phyloP scores from a whole-genome alignment of 371 early-diverging fungal genomes.

The Basidiobolus meristosporus region DNA sequence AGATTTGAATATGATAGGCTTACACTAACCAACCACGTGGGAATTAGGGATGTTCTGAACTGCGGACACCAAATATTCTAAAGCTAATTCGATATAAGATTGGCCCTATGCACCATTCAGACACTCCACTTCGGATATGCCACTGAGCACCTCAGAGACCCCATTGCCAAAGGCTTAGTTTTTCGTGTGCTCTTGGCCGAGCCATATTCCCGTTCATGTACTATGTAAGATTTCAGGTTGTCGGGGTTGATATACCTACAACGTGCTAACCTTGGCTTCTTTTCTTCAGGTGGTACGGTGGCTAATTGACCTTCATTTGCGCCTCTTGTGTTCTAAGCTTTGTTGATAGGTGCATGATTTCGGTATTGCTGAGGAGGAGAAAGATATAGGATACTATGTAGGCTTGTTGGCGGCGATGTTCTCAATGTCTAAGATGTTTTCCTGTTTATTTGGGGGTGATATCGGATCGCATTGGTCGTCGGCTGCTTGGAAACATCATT shows the following conservation, averaged over 20 bases:
- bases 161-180: constrained; percentile 32
- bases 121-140: no score
- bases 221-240: constrained; percentile 6
- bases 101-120: no score
- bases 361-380: constrained; percentile 3
- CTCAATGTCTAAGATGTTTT: constrained; percentile 33
- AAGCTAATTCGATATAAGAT: no score
- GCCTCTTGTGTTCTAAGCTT: not conserved
- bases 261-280: not conserved
- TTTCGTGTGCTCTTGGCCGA: constrained; percentile 30
- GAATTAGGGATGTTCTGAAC: no score
- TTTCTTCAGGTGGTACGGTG: constrained; percentile 7
- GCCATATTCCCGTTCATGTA: constrained; percentile 43
- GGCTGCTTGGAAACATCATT: constrained; percentile 46
- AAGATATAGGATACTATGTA: constrained; percentile 22
- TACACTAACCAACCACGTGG: no score
- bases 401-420: constrained; percentile 38
- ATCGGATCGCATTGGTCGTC: constrained; percentile 50
- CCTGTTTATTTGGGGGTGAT: constrained; percentile 22
- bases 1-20: no score
- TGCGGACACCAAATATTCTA: no score
- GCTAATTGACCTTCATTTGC: not conserved
- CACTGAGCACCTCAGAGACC: no score
- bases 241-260: not conserved
- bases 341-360: constrained; percentile 5